A percentile compares a stretch with the other conserved stretches of the same genome.
Conservation (phyloP, 1,284 basidiomycete species). For the Omphalotus olearius region DNA sequence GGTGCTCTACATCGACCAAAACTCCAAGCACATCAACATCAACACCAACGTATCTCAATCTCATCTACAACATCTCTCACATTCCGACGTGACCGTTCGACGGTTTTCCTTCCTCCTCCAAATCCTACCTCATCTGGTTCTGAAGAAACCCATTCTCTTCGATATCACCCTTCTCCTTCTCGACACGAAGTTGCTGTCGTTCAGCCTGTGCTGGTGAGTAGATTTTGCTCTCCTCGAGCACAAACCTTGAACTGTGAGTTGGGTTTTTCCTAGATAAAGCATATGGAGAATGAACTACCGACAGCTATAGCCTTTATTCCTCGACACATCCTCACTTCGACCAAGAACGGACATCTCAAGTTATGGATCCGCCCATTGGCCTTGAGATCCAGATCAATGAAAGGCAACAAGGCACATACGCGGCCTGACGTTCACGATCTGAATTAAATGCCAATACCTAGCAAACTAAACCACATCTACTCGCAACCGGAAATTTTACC, state of each 20-base stretch:
- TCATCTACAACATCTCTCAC: constrained; percentile 70
- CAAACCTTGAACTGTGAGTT: background rate
- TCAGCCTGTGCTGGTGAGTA: constrained; percentile 83
- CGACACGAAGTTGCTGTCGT: constrained; percentile 87
- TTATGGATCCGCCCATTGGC: constrained; percentile 81
- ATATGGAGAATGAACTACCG: constrained; percentile 73
- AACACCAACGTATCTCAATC: constrained; percentile 70
- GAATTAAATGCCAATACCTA: no score
- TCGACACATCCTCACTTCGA: constrained; percentile 72
- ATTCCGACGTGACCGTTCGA: constrained; percentile 55
- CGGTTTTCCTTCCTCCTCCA: constrained; percentile 44
- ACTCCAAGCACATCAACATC: constrained; percentile 40
- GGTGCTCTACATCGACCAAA: constrained; percentile 75
- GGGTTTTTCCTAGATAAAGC: constrained; percentile 63
- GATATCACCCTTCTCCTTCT: constrained; percentile 84
- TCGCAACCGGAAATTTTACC: no score
- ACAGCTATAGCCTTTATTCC: constrained; percentile 70
- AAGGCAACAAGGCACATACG: no score
- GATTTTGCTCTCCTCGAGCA: background rate
- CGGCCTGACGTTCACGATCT: no score
- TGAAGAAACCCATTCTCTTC: constrained; percentile 32
- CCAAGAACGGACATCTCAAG: constrained; percentile 69
- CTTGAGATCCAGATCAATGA: constrained; percentile 12
- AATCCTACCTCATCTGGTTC: constrained; percentile 25
- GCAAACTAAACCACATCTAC: background rate